Base-by-base conservation (phyloP, 2,329 filamentous ascomycete species). In the Colletotrichum somersetense region DNA sequence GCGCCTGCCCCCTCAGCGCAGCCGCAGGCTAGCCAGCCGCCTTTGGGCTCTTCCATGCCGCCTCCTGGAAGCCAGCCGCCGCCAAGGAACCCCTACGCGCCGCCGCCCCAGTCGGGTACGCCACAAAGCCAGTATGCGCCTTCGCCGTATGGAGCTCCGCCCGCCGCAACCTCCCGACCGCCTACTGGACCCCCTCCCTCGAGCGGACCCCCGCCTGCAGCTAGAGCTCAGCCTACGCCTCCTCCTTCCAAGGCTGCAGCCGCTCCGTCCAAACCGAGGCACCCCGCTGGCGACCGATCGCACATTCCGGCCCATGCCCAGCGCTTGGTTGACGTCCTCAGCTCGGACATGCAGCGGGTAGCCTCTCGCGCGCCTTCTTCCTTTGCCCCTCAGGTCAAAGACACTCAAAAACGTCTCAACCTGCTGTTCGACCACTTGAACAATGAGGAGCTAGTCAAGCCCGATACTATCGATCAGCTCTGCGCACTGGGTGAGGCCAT, bases 361-460 rank as follows among this genome's bases (percentile, higher is more conserved):
- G 95, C 95, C 72, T 85, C 91, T 42, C 92, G 94, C 76, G 96
- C 96, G 0, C 96, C 96, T 23, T 86, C 92, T n/a, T 91, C 92
- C 20, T 98, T 96, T 84, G 92, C 93, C 74, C 88, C 91, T 18
- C 95, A 98, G 80, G 95, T 99, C 26, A 93, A 94, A 77, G 96
- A 98, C 80, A 96, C 95, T 2, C 94, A 97, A 80, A 97, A 97
- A 84, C 91, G 96, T 38, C 88, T 99, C 71, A 93, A 93, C 77
- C 91, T 98, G 62, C 86, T 99, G n/a, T 98, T 98, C 80, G 96
- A 99, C 79, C 95, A 98, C 81, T 87, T 99, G 58, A 99, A 98
- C 87, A 98, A 98, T 76, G 93, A 95, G 78, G 95, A 98, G 78
- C 86, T 98, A 52, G 86, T 98, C 66, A 93, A 92, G 83, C 89